A percentile compares a stretch with the other conserved stretches of the same genome.
phyloP scores from a whole-genome alignment of 805 yeast genomes.

The Kluyveromyces dobzhanskii region DNA sequence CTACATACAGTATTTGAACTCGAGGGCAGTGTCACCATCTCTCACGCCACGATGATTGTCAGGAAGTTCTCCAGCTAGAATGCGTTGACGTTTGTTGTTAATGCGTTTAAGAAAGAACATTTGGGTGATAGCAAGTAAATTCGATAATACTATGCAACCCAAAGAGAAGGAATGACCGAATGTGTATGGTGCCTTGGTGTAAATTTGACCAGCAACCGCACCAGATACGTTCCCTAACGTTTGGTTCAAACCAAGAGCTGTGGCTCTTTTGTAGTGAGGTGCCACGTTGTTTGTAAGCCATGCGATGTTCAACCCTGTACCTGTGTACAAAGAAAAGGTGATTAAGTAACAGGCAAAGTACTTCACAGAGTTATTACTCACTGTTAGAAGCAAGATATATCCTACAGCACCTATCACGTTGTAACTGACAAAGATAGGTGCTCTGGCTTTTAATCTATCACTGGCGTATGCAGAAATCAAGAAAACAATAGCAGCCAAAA shows the following conservation, averaged over 20 bases:
- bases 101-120: slow-evolving; percentile 11
- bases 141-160: slow-evolving; percentile 27
- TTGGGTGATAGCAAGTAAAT: slow-evolving; percentile 13
- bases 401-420: slow-evolving; percentile 28
- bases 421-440: slow-evolving; percentile 25
- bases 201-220: slow-evolving; percentile 37
- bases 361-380: slow-evolving; percentile 25
- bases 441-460: slow-evolving; percentile 26
- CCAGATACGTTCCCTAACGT: slow-evolving; percentile 40
- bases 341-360: slow-evolving; percentile 33
- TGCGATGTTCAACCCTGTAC: slow-evolving; percentile 33
- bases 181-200: slow-evolving; percentile 32
- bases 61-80: slow-evolving; percentile 15
- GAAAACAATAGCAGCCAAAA: slow-evolving; percentile 27
- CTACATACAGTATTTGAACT: slow-evolving; percentile 19
- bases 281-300: slow-evolving; percentile 39
- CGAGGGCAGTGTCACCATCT: slow-evolving; percentile 21
- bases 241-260: slow-evolving; percentile 36
- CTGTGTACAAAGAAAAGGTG: slow-evolving; percentile 30
- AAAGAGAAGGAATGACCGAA: slow-evolving; percentile 35
- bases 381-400: slow-evolving; percentile 27
- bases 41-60: slow-evolving; percentile 15
- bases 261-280: slow-evolving; percentile 35
- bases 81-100: slow-evolving; percentile 11
- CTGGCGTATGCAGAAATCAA: slow-evolving; percentile 21